These are phyloP conservation scores for Vaccinium darrowii DNA, from an alignment of 148 eudicot genomes.

Conservation along the genomic window DNA sequence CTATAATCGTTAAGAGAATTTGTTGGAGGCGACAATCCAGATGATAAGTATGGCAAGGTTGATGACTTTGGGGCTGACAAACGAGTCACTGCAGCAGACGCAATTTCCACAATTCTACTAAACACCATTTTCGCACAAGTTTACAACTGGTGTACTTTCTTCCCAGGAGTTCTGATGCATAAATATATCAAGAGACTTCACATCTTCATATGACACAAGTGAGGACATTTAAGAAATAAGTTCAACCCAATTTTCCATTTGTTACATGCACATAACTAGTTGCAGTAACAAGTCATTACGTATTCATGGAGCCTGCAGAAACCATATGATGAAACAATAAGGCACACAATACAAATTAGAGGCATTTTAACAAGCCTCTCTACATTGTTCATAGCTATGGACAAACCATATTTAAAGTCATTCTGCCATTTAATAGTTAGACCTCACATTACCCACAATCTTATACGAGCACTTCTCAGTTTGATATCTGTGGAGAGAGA, in stretches of 20 bases:
- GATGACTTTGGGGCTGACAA: slow-evolving; percentile 55
- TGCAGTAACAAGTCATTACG: background rate
- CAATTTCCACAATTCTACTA: slow-evolving; percentile 50
- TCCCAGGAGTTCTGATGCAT: slow-evolving; percentile 3
- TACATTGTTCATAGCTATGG: background rate
- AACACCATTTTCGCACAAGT: slow-evolving; percentile 48
- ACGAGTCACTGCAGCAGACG: slow-evolving; percentile 49
- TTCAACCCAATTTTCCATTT: background rate
- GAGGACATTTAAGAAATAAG: background rate
- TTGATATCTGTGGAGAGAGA: background rate
- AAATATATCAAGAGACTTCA: slow-evolving; percentile 2
- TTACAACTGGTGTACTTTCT: slow-evolving; percentile 17
- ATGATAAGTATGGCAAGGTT: slow-evolving; percentile 48
- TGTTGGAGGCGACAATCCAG: slow-evolving; percentile 65
- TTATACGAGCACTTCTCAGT: background rate
- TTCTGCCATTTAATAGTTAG: background rate
- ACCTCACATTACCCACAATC: background rate
- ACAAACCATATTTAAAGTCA: background rate
- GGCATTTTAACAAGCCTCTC: background rate
- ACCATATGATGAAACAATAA: slow-evolving; percentile 2
- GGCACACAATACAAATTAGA: background rate
- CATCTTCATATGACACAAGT: background rate
- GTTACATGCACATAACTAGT: slow-evolving; percentile 1
- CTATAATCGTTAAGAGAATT: slow-evolving; percentile 46
- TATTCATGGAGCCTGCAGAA: slow-evolving; percentile 20